Evolutionary conservation across 2,329 filamentous ascomycete genomes (phyloP), one percentile per base, ranked within the genome.

Genomic region (Plectosphaerella cucumerina): DNA sequence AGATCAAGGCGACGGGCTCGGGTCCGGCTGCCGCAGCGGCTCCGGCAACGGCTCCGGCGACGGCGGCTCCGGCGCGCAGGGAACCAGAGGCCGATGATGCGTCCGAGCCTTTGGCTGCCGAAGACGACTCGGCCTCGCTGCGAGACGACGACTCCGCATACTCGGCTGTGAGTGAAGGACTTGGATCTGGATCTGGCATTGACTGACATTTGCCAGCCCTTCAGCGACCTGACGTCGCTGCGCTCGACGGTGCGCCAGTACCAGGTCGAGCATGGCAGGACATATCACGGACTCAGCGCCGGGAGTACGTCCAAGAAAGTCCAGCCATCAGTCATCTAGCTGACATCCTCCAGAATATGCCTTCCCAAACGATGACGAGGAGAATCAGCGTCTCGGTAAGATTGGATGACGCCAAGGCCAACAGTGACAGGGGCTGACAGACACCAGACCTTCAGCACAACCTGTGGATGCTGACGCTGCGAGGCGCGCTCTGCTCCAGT

Each of bases 361-460:
- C 10, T 33, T 33, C 12, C 44, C 44, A 11, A 46, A 17, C 44
- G 44, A 46, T 15, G 44, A 34, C 11, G 17, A n/a, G 17, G 44
- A 46, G 21, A 46, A 20, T n/a, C 17, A 46, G 10, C 31, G 31
- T 11, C 20, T 35, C 31, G 44, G 44, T 46, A 12, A 6, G 18
- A 15, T 43, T 22, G 23, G 12, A 11, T 23, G 15, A 12, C 6
- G 31, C 18, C 20, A 6, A 45, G 10, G 12, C 22, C 22, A 9
- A 14, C 5, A n/a, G 18, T 11, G 11, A 12, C 12, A 44, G 4
- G n/a, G 26, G 6, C 23, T 31, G 23, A 26, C 43, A 26, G 9
- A 15, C 22, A 42, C 34, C 48, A 60, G 66, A 71, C 49, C 53
- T 71, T 1, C 67, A 70, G 56, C 69, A 71, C 47, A 62, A 69